These are phyloP conservation scores for Colletotrichum sp. DNA, from an alignment of 2,329 filamentous ascomycete species.

Conservation along the genomic window DNA sequence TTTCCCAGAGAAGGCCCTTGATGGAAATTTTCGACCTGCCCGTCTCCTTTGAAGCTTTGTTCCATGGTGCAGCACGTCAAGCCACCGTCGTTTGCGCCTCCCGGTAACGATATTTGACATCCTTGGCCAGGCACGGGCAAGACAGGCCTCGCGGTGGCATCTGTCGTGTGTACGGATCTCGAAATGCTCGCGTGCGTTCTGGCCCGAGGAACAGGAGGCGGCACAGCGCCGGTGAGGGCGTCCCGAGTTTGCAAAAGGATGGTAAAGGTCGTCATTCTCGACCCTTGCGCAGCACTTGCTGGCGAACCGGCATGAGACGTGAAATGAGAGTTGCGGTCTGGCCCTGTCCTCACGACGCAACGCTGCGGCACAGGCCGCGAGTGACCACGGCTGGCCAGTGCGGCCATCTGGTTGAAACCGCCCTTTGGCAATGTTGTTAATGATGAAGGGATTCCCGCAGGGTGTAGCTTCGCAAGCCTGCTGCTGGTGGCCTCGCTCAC, in stretches of 20 bases:
- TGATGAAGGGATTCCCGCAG: background rate
- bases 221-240: constrained; percentile 1
- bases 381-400: background rate
- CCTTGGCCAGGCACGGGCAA: background rate
- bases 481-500: background rate
- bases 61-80: background rate
- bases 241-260: background rate
- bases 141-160: background rate
- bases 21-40: background rate
- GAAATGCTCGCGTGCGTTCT: background rate
- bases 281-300: background rate
- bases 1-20: background rate
- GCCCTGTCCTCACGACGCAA: background rate
- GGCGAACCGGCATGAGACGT: background rate
- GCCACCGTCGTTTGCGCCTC: constrained; percentile 1
- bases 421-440: background rate
- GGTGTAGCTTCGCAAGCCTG: background rate
- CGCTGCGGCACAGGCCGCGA: background rate
- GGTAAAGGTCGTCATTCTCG: background rate
- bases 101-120: background rate
- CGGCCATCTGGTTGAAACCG: background rate
- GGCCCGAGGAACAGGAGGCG: background rate
- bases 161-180: background rate
- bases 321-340: background rate
- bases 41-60: background rate